Base-by-base conservation (phyloP, 2,329 filamentous ascomycete genomes). In the Aureobasidium uvarum region DNA sequence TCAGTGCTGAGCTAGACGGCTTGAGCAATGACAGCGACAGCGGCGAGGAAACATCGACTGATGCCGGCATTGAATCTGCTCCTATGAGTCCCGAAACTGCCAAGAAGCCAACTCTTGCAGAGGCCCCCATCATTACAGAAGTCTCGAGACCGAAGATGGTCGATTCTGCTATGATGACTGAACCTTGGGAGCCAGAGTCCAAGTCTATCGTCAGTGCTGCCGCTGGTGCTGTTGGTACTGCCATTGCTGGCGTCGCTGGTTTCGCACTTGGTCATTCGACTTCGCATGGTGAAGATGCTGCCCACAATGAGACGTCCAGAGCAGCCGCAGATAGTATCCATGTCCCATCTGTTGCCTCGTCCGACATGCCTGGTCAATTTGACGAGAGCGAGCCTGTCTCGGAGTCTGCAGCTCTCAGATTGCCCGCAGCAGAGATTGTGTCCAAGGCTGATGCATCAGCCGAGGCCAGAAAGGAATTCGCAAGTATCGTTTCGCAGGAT, bases 1-100 rank as follows among this genome's bases (percentile, higher is more conserved):
- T 99, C 59, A 96, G 95, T 74, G 92, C 92, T 46, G 95, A 99
- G 77, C 84, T 99, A 48, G 91, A 90, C 62, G 91, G 92, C 69
- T 80, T 97, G 50, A 89, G 86, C 65, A 81, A 89, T 70, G 90
- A 91, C 10, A 67, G 67, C 16, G 66, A 65, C 23, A 59, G 56
- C 45, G 65, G 65, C 31, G 65, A 62, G n/a, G 66, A 54, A 23
- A 70, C 67, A 3, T 69, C 69, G 4, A 66, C 65, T 20, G 62
- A 64, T 16, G 50, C 25, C 23, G 66, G 58, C 38, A 33, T 66
- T 25, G 43, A 52, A 7, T 68, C 67, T 52, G 66, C 52, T n/a
- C 58, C 62, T 5, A 62, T 64, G 14, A 68, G 63, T 28, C 65
- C 67, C 13, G 38, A 64, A n/a, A 36, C 41, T 51, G 43, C 45